Conservation (phyloP, 1,284 basidiomycete genomes). For the Cryptococcus amylolentus region DNA sequence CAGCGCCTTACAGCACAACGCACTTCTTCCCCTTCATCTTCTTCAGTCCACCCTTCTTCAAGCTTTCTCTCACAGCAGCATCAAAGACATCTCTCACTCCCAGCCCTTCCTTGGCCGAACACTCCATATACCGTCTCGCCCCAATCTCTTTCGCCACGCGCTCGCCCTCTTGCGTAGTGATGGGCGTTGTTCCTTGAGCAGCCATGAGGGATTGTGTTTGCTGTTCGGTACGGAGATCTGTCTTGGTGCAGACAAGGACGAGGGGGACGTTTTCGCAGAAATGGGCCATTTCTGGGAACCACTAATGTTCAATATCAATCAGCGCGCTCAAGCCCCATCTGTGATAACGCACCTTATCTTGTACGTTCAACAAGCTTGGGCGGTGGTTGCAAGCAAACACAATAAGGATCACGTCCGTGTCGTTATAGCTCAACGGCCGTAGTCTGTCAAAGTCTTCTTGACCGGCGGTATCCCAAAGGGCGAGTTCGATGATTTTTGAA, state of each 20-base stretch:
- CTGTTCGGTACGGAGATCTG: conserved; percentile 80
- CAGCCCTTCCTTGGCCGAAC: conserved; percentile 82
- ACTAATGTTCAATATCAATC: conserved; percentile 54
- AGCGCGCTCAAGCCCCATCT: neutral
- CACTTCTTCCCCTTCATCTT: conserved; percentile 75
- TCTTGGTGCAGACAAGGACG: conserved; percentile 85
- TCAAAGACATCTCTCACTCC: conserved; percentile 93
- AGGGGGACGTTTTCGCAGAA: conserved; percentile 93
- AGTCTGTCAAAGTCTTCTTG: conserved; percentile 97
- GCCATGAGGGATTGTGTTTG: conserved; percentile 86
- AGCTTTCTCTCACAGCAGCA: conserved; percentile 80
- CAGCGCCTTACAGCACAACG: conserved; percentile 60
- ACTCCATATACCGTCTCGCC: conserved; percentile 86
- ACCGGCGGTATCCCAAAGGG: conserved; percentile 96
- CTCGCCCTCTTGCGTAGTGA: conserved; percentile 73
- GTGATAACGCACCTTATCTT: conserved; percentile 59
- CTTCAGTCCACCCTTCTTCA: conserved; percentile 61
- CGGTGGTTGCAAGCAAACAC: conserved; percentile 97
- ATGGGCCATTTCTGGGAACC: conserved; percentile 96
- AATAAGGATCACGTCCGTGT: conserved; percentile 93
- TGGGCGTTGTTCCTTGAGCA: conserved; percentile 83
- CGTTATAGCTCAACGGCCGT: conserved; percentile 89
- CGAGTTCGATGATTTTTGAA: conserved; percentile 85
- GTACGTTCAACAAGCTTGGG: conserved; percentile 87
- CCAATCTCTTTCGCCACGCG: conserved; percentile 85